Base-by-base conservation (phyloP, 2,329 filamentous ascomycete genomes). In the Diaporthe aspalathi region DNA sequence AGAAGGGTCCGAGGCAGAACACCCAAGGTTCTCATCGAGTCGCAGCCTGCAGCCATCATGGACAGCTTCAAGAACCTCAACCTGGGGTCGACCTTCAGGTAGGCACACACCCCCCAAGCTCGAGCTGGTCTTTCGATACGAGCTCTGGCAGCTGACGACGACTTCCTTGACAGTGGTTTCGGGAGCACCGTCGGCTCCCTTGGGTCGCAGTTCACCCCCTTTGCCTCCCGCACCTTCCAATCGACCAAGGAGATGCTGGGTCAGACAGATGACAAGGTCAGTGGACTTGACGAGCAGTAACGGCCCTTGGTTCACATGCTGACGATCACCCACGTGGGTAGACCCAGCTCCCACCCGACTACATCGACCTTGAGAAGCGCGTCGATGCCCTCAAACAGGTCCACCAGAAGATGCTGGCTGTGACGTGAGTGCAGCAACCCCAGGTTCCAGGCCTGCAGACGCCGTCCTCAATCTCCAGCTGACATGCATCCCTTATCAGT, bases 221-320 rank as follows among this genome's bases (percentile, higher is more conserved):
- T 97, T 81, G 94, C 95, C 75, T 93, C 94, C 79, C 93, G 95
- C 80, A 98, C 94, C 70, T 94, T 97, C 83, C 96, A 99, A 86
- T 97, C 95, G 86, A 94, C 97, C 81, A 98, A 97, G 87, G 96
- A 99, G 85, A 95, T 98, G 85, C 90, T 98, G 74, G 96, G 96
- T 66, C 94, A 97, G 84, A 94, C 91, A 74, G 95, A 97, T 76
- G 96, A 98, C 83, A 98, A 96, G 92, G 93, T 94, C 27, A 22
- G 72, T 63, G 29, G 12, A 50, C 43, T 32, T 60, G 45, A 60
- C 20, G 32, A 43, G 12, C 66, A n/a, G 11, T 35, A 50, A 29
- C 11, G 45, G 17, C 67, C n/a, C 53, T 27, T 50, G 27, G 17
- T 54, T 47, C 22, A 63, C 8, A 68, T 63, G 27, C 57, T 40